A percentile compares a stretch with the other conserved stretches of the same genome.
Conservation (phyloP, 495 filamentous ascomycete species). For the Astrothelium macrocarpum region DNA sequence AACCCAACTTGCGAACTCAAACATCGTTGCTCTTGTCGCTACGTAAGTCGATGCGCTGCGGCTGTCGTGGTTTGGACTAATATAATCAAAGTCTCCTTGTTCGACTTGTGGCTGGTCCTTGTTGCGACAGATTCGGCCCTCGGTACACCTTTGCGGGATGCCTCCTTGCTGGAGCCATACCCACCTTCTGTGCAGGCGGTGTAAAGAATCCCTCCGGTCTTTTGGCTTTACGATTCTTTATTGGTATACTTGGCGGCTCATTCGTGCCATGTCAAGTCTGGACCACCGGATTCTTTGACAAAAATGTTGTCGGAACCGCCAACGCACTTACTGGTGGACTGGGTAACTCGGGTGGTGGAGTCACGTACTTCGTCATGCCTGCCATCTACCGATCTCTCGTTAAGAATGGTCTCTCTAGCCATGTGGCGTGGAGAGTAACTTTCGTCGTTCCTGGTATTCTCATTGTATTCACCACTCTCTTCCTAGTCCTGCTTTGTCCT, state of each 20-base stretch:
- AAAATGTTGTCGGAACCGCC: slow-evolving; percentile 84
- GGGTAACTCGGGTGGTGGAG: slow-evolving; percentile 86
- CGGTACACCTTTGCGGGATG: slow-evolving; percentile 68
- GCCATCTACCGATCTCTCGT: slow-evolving; percentile 42
- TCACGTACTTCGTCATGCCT: slow-evolving; percentile 87
- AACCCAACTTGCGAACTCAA: slow-evolving; percentile 76
- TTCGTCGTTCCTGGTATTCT: slow-evolving; percentile 33
- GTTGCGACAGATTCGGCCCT: slow-evolving; percentile 79
- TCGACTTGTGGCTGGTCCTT: slow-evolving; percentile 70
- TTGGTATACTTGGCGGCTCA: slow-evolving; percentile 80
- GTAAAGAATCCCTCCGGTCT: slow-evolving; percentile 61
- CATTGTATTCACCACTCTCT: slow-evolving; percentile 26
- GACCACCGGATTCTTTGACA: slow-evolving; percentile 77
- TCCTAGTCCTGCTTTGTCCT: slow-evolving; percentile 26
- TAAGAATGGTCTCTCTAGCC: slow-evolving; percentile 18
- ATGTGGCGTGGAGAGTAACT: slow-evolving; percentile 30
- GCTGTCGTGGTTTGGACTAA: background rate
- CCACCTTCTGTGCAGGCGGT: slow-evolving; percentile 73
- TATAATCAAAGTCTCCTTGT: slow-evolving; percentile 52
- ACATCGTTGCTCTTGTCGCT: slow-evolving; percentile 75
- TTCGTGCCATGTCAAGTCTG: slow-evolving; percentile 97
- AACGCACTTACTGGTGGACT: slow-evolving; percentile 80
- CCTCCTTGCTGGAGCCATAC: slow-evolving; percentile 67
- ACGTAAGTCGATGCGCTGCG: slow-evolving; percentile 51
- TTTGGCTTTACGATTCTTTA: slow-evolving; percentile 75